Evolutionary conservation across 139 green algal genomes (phyloP).

Genomic region (Edaphochlamys debaryana): DNA sequence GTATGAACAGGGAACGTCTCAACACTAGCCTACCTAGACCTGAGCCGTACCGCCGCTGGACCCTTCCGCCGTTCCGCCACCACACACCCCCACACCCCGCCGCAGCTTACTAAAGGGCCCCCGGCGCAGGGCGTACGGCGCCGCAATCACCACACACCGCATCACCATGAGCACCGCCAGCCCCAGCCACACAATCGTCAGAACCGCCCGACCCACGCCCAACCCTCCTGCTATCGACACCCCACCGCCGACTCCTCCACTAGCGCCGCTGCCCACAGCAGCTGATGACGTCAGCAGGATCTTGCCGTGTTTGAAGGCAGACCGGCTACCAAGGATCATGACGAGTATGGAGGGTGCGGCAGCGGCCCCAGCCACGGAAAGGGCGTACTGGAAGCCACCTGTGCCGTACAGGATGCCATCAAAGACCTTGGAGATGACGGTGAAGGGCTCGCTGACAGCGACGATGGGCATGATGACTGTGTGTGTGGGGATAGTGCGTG

Average conservation of each 20-base stretch:
- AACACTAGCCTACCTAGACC: too few species aligned
- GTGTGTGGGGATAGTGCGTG: too few species aligned
- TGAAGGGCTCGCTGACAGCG: constrained; percentile 75
- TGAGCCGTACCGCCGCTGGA: too few species aligned
- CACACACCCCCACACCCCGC: too few species aligned
- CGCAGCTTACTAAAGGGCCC: constrained; percentile 24
- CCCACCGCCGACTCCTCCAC: neutral
- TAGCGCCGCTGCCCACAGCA: neutral
- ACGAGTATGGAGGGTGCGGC: constrained; percentile 13
- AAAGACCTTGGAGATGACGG: constrained; percentile 77
- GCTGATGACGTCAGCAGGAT: neutral
- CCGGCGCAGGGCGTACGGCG: constrained; percentile 22
- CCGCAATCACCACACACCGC: constrained; percentile 62
- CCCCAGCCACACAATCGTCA: constrained; percentile 74
- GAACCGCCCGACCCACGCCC: constrained; percentile 14
- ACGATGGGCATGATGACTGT: constrained; percentile 70
- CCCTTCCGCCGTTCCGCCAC: too few species aligned
- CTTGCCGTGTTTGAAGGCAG: neutral
- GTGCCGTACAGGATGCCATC: constrained; percentile 84
- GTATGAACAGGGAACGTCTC: too few species aligned
- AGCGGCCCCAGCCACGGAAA: neutral
- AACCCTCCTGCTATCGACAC: constrained; percentile 50
- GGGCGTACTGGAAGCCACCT: constrained; percentile 75
- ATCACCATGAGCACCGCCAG: constrained; percentile 74
- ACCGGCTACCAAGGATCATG: constrained; percentile 18